Evolutionary conservation across 371 early-diverging fungal genomes (phyloP), one percentile per base, ranked within the genome.

Genomic region (Fennellomyces sp.): DNA sequence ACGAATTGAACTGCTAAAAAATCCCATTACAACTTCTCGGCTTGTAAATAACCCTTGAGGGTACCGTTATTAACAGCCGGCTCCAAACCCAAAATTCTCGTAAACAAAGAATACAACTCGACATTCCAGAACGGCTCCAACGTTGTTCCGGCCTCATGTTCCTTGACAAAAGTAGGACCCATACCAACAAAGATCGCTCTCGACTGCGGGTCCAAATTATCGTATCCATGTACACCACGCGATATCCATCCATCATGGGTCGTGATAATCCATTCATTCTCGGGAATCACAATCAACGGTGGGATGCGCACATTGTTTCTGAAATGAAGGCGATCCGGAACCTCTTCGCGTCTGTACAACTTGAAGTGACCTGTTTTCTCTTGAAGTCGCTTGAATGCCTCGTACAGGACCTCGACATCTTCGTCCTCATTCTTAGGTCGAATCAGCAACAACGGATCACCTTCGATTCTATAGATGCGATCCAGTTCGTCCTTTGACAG

Each of bases 221-320:
- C 91, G 75, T 94, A 97, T 0, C 98, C 98, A 71, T 97, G 97
- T 3, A 83, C 81, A 11, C 95, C 97, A 2, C 70, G 63, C 5
- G 82, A 78, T 3, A 61, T 54, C 48, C 64, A 72, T 31, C 68
- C 54, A 27, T 75, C 51, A 29, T 68, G 80, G 11, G 83, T 80
- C 11, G 79, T 76, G 55, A 90, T 69, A 33, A 72, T 75, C 81
- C 88, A 82, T 2, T 87, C 91, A 11, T 80, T 60, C 45, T 90
- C 85, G 3, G 93, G 90, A 7, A 95, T 48, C 8, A 88, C 83
- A 0, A 90, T 59, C 19, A 96, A 81, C 0, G 94, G 93, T 0
- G 90, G 81, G 26, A 94, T 90, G 1, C 97, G 77, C 0, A 56
- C 45, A 41, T 81, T 75, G 45, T 87, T 52, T 27, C 58, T 48